These are phyloP conservation scores for Basidiobolus meristosporus DNA, from an alignment of 371 early-diverging fungal species.

Conservation along the genomic window DNA sequence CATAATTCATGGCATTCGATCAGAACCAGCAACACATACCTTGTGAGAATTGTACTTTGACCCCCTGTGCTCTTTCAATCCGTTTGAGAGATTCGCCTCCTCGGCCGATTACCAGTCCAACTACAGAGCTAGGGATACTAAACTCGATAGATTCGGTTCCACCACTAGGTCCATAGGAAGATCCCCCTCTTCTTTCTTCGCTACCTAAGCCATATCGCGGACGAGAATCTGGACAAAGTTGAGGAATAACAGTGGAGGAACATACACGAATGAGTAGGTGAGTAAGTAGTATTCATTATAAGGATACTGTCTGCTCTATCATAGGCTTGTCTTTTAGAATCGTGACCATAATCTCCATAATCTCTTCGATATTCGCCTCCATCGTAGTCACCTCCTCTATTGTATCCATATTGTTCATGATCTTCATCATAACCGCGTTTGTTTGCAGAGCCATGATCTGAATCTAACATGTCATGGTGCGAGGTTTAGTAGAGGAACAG, in stretches of 20 bases:
- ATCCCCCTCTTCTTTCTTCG: conserved; percentile 14
- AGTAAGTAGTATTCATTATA: no score
- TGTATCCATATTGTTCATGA: no score
- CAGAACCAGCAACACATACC: conserved; percentile 5
- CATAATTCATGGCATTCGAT: no score
- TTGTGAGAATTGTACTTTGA: conserved; percentile 44
- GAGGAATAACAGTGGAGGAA: no score
- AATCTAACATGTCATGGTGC: conserved; percentile 8
- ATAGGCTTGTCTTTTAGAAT: conserved; percentile 7
- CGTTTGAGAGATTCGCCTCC: conserved; percentile 64
- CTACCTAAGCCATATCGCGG: conserved; percentile 36
- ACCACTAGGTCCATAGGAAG: conserved; percentile 2
- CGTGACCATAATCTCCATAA: conserved; percentile 6
- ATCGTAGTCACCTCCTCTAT: conserved; percentile 8
- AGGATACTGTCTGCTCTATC: conserved; percentile 1
- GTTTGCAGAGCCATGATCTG: no score
- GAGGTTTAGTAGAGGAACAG: not conserved
- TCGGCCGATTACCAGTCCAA: conserved; percentile 72
- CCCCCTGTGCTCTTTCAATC: conserved; percentile 52
- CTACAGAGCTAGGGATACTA: conserved; percentile 39
- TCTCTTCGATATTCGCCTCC: conserved; percentile 3
- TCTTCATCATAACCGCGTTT: no score
- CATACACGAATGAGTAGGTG: no score
- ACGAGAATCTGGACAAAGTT: no score
- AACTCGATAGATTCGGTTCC: conserved; percentile 19